Evolutionary conservation across 169 alveolate genomes (phyloP).

Genomic region (Eimeria maxima): DNA sequence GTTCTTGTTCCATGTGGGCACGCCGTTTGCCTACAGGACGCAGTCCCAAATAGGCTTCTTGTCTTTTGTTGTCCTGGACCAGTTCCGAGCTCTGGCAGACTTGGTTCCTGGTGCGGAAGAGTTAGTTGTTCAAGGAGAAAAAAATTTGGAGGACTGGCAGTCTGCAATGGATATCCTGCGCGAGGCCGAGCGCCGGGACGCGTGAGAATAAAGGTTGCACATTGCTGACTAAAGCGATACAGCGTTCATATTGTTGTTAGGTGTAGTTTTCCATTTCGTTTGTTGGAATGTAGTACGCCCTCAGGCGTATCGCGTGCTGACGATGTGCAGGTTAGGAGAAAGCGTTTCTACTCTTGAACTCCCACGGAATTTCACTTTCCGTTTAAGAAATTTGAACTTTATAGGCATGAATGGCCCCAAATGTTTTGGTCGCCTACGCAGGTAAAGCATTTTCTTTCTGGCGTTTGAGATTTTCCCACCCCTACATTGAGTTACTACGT

Average conservation of each 20-base stretch:
- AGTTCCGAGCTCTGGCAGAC: conserved; percentile 83
- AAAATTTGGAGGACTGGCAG: conserved; percentile 82
- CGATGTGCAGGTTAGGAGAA: conserved; percentile 48
- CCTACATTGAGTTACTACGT: background rate
- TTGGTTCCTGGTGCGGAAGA: conserved; percentile 79
- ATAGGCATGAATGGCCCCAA: conserved; percentile 81
- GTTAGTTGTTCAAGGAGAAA: conserved; percentile 79
- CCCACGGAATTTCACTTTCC: conserved; percentile 81
- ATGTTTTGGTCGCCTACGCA: conserved; percentile 81
- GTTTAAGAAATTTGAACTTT: conserved; percentile 78
- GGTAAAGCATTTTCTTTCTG: conserved; percentile 53
- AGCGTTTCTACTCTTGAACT: conserved; percentile 52
- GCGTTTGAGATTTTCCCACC: background rate
- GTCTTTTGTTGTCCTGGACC: conserved; percentile 83
- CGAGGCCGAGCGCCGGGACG: conserved; percentile 74
- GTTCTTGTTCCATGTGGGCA: background rate
- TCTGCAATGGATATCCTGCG: conserved; percentile 75
- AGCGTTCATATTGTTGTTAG: background rate
- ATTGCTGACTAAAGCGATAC: background rate
- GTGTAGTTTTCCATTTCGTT: background rate
- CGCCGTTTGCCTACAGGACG: conserved; percentile 49
- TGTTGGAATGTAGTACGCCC: background rate
- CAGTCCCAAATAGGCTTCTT: conserved; percentile 84
- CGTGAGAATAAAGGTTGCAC: conserved; percentile 18
- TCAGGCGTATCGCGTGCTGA: background rate